Evolutionary conservation across 495 filamentous ascomycete species (phyloP), one percentile per base, ranked within the genome.

Genomic region (Aspergillus mulundensis): DNA sequence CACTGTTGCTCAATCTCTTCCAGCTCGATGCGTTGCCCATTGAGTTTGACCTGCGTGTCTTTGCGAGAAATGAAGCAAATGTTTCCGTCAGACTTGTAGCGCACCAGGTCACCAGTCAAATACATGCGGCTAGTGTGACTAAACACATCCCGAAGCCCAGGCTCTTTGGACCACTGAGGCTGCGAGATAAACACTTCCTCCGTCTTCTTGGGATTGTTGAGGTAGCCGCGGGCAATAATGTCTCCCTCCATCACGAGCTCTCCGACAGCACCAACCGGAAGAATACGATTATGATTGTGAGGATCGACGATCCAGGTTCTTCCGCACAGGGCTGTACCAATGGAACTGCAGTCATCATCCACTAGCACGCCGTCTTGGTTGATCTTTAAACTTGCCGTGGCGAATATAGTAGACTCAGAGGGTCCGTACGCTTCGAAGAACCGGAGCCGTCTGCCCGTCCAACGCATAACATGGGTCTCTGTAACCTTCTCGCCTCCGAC

Each of bases 161-260:
- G n/a, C 7, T 68, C 55, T 1, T 57, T 46, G 14, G 48, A 60
- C 82, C 82, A 87, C 1, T 56, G 54, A 3, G 83, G 84, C 41
- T 80, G 64, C n/a, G 74, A 71, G 21, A 81, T 76, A 55, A 87
- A 87, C 0, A 70, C 74, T n/a, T 75, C 73, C 18, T 76, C 72
- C 3, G 77, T 80, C 25, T 84, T 87, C 55, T 75, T 73, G 5
- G 74, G 73, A 6, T 79, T 75, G 18, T 81, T 77, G 20, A 87
- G 73, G 50, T 87, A 88, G 0, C 78, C 82, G 3, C 77, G 72
- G 0, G 79, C 83, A 16, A 87, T 72, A 39, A 82, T 78, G 32
- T 81, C 78, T 2, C 85, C 84, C 63, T 85, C 81, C n/a, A 89
- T 66, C 4, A 85, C 61, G 50, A 88, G 67, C 60, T 89, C 86